Evolutionary conservation across 306 rosid species (phyloP), one percentile per base, ranked within the genome.

Genomic region (Pyrus betulifolia): DNA sequence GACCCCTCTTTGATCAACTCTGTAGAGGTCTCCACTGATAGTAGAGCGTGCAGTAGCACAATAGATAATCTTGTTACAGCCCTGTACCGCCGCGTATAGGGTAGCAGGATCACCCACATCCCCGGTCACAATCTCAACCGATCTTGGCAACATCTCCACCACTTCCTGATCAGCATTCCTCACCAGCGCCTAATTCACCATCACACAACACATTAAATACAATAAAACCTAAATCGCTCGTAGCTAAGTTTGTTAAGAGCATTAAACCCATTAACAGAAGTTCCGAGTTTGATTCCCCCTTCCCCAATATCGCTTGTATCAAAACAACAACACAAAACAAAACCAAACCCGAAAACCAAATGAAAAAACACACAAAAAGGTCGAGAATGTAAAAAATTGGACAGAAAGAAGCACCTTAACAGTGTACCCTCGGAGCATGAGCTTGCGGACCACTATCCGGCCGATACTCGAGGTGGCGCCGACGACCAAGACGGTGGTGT

Each of bases 41-140:
- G 96, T 22, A 67, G 97, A 95, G 62, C 97, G 92, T 9, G 98
- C 98, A 72, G 98, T 95, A 38, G 98, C 98, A 67, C 98, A 95
- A 68, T 89, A 95, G 63, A 95, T 95, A 44, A 95, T 88, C 80
- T 95, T 95, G 84, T 87, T 90, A 79, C 90, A 92, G 44, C 92
- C 93, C 80, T 92, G 85, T 33, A 95, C 92, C 4, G 96, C 96
- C 23, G 75, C 82, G 76, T 78, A 79, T 70, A 95, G 83, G 17
- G 96, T 81, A 55, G 55, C 11, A 17, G 96, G 93, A 74, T 92
- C 98, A 76, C 98, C 98, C 28, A 95, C 98, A 85, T 92, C 98
- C 64, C 97, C 97, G 46, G 74, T 76, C 38, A 90, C 80, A 40
- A 90, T 86, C 90, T 90, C 91, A 63, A 95, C 97, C 8, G 98